Evolutionary conservation across 176 grass and related monocot species (phyloP).

Genomic region (Ensete glaucum): DNA sequence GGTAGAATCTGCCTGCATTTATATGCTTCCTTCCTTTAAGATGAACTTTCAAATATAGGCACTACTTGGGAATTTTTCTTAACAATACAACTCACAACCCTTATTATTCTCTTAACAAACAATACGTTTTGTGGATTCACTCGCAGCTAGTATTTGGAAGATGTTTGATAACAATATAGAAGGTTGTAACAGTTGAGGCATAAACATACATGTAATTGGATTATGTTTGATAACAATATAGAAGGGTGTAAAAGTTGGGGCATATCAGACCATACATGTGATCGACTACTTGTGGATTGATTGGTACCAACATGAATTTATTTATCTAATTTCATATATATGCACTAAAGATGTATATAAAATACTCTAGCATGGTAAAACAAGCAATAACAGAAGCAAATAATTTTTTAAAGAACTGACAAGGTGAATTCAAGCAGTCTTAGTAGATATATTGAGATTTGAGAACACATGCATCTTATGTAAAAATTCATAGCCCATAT

Average conservation of each 20-base stretch:
- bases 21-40: background rate
- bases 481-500: background rate
- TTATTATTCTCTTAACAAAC: background rate
- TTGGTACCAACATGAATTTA: background rate
- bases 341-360: background rate
- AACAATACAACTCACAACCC: background rate
- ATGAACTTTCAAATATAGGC: background rate
- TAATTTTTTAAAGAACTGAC: background rate
- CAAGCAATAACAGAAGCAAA: background rate
- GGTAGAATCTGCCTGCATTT: background rate
- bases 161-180: background rate
- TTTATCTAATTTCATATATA: background rate
- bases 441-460: background rate
- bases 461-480: background rate
- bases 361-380: background rate
- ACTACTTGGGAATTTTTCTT: background rate
- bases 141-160: background rate
- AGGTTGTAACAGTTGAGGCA: background rate
- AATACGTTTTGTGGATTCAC: background rate
- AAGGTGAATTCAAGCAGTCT: background rate
- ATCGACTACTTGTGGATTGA: background rate
- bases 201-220: no score
- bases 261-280: background rate
- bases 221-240: no score
- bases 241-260: background rate